Conservation (phyloP, 192 early-diverging fungal species). For the Entomortierella beljakovae region DNA sequence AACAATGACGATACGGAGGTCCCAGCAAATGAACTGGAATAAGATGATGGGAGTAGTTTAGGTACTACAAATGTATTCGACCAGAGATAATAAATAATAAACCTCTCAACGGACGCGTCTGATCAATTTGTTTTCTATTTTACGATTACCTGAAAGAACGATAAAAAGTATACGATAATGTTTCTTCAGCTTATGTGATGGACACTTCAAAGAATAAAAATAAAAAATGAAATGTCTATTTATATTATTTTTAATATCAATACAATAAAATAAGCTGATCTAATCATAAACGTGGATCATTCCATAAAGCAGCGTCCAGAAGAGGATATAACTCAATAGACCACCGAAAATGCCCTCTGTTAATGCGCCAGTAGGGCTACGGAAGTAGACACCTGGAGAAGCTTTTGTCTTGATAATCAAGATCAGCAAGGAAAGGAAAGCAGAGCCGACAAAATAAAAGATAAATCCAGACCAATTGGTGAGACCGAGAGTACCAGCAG, state of each 20-base stretch:
- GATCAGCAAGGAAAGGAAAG: conserved; percentile 70
- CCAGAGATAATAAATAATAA: too few relatives aligned
- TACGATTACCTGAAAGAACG: too few relatives aligned
- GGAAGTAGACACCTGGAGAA: conserved; percentile 70
- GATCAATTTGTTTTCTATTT: too few relatives aligned
- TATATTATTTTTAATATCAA: not conserved
- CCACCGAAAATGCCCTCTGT: conserved; percentile 70
- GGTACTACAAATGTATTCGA: too few relatives aligned
- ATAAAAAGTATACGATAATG: too few relatives aligned
- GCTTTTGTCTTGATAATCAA: conserved; percentile 69
- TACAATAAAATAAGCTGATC: conserved; percentile 9
- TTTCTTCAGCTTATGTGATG: too few relatives aligned
- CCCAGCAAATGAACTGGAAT: conserved; percentile 53
- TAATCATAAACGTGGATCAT: conserved; percentile 85
- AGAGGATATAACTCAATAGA: conserved; percentile 77
- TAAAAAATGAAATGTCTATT: too few relatives aligned
- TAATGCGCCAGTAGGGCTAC: conserved; percentile 58
- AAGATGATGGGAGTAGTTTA: too few relatives aligned
- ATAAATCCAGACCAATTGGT: conserved; percentile 86
- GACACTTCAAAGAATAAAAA: too few relatives aligned
- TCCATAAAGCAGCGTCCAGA: conserved; percentile 83
- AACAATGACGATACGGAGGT: conserved; percentile 57
- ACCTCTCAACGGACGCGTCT: too few relatives aligned
- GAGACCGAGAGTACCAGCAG: conserved; percentile 91
- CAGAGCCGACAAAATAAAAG: conserved; percentile 81